phyloP scores from a whole-genome alignment of 345 rosid genomes.

The Crucihimalaya himalaica region DNA sequence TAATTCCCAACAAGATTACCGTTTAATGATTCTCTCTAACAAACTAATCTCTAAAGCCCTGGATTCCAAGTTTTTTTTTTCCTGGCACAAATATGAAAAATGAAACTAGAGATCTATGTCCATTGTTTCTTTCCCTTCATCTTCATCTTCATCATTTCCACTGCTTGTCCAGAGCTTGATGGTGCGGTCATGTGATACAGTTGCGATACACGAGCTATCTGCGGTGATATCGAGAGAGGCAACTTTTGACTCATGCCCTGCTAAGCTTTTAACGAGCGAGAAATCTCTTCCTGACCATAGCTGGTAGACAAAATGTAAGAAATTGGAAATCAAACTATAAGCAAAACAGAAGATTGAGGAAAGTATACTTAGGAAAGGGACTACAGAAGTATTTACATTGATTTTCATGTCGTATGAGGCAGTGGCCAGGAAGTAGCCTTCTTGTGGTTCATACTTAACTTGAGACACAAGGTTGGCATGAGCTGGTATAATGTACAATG shows the following conservation, averaged over 20 bases:
- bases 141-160: conserved; percentile 35
- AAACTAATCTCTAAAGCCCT: conserved; percentile 12
- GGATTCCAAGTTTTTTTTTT: neutral
- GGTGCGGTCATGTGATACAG: conserved; percentile 75
- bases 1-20: neutral
- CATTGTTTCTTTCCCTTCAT: conserved; percentile 47
- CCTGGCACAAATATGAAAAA: neutral
- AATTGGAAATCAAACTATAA: conserved; percentile 28
- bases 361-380: conserved; percentile 4
- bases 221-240: conserved; percentile 64
- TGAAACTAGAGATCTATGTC: conserved; percentile 48
- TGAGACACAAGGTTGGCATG: conserved; percentile 91
- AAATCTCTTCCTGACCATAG: conserved; percentile 95
- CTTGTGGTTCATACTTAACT: conserved; percentile 95
- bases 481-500: conserved; percentile 84
- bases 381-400: conserved; percentile 52
- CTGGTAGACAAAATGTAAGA: conserved; percentile 43
- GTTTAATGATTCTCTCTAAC: conserved; percentile 9
- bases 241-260: conserved; percentile 87
- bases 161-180: conserved; percentile 73
- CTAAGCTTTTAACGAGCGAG: conserved; percentile 73
- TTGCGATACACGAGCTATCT: conserved; percentile 63
- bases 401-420: conserved; percentile 94
- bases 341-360: neutral
- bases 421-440: conserved; percentile 86